phyloP scores from a whole-genome alignment of 306 rosid genomes.

The Malus sieversii region DNA sequence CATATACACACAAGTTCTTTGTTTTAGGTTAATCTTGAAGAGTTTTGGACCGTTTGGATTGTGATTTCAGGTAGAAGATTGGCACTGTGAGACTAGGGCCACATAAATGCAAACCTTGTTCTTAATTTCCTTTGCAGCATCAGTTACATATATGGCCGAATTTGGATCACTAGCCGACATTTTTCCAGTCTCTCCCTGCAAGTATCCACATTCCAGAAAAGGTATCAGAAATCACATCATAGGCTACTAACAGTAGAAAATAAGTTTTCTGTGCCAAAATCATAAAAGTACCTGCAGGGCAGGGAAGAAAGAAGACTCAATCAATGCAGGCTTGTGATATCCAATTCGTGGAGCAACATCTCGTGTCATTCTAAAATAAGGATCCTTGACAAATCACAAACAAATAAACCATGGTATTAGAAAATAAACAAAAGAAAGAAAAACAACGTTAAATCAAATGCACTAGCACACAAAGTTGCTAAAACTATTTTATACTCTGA shows the following conservation, averaged over 20 bases:
- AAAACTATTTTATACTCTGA: background rate
- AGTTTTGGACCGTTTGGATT: background rate
- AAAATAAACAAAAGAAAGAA: background rate
- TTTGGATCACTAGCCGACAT: slow-evolving; percentile 99
- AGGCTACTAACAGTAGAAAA: background rate
- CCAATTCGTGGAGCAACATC: slow-evolving; percentile 93
- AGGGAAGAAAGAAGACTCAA: slow-evolving; percentile 83
- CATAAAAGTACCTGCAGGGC: slow-evolving; percentile 71
- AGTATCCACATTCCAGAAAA: slow-evolving; percentile 19
- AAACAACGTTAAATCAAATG: background rate
- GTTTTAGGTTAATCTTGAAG: background rate
- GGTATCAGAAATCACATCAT: slow-evolving; percentile 4
- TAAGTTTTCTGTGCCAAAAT: background rate
- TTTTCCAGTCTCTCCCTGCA: slow-evolving; percentile 93
- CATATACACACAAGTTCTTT: slow-evolving; percentile 17
- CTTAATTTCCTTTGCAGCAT: slow-evolving; percentile 72
- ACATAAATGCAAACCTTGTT: slow-evolving; percentile 50
- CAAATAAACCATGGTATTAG: slow-evolving; percentile 1
- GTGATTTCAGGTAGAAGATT: background rate
- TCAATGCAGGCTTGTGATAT: slow-evolving; percentile 78
- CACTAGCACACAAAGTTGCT: background rate
- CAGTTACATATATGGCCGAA: slow-evolving; percentile 96
- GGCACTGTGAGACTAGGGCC: background rate
- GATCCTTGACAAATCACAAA: slow-evolving; percentile 57
- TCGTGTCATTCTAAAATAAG: slow-evolving; percentile 93